Conservation (phyloP, 73 alveolate species). For the Stentor coeruleus region DNA sequence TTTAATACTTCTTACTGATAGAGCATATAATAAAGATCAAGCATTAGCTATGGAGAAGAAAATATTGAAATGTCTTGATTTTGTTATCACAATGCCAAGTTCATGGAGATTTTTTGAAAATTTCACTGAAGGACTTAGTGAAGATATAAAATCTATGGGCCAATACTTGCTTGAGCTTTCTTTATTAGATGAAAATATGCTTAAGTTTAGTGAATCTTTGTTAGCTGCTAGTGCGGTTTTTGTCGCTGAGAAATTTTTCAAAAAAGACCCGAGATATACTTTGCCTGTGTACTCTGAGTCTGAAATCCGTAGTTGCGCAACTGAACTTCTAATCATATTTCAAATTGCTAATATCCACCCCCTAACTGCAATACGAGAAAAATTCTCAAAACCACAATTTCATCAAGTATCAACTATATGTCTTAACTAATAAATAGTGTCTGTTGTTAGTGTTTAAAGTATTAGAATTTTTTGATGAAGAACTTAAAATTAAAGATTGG, state of each 20-base stretch:
- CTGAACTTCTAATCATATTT: not conserved
- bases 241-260: constrained; percentile 29
- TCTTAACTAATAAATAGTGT: not conserved
- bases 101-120: constrained; percentile 54
- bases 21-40: constrained; percentile 60
- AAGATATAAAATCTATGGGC: constrained; percentile 28
- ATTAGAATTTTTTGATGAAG: constrained; percentile 44
- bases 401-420: constrained; percentile 39
- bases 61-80: constrained; percentile 54
- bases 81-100: constrained; percentile 62
- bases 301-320: constrained; percentile 14
- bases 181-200: constrained; percentile 61
- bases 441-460: not conserved
- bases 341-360: constrained; percentile 1
- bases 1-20: constrained; percentile 62
- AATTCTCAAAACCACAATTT: constrained; percentile 55
- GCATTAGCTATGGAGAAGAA: constrained; percentile 59
- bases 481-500: constrained; percentile 36
- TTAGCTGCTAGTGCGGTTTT: constrained; percentile 61
- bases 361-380: constrained; percentile 56
- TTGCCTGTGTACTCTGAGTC: not conserved
- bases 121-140: constrained; percentile 25
- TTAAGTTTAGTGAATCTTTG: constrained; percentile 45
- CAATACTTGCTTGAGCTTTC: constrained; percentile 81
- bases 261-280: not conserved